Evolutionary conservation across 306 rosid genomes (phyloP), one percentile per base, ranked within the genome.

Genomic region (Chamaecrista fasciculata): DNA sequence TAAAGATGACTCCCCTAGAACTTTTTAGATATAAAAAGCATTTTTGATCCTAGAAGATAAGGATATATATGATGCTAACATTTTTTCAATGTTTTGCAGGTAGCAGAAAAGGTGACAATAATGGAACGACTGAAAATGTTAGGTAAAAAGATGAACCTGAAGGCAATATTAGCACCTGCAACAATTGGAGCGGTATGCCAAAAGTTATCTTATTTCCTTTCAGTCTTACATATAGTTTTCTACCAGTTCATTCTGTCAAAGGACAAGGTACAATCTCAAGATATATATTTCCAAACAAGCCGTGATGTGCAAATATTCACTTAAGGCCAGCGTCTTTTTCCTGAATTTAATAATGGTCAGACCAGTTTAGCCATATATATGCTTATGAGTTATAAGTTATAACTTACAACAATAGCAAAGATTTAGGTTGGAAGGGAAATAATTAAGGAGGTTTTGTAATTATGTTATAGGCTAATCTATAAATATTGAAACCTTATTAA

Each of bases 181-280:
- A 62, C 62, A 11, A 72, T 62, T 25, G 40, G 31, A 62, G 24
- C 53, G 33, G 77, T 72, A 72, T 21, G 49, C 31, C 53, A 33
- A 29, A 29, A 40, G n/a, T 9, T 8, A 14, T 47, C 14, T 26
- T 18, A 14, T 16, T 18, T 8, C 7, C 15, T 59, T 16, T 8
- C 7, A 19, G 8, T 28, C 33, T 56, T 5, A 11, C 25, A n/a
- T 53, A 11, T 40, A 2, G 15, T 12, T 11, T 11, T 40, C 16
- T 40, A 4, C 12, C 2, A 6, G 0, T 40, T 11, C 10, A 18
- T 12, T 56, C 2, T 26, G 62, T 56, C 20, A 10, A 15, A 49
- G 25, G 4, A 10, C 14, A 31, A 12, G n/a, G 20, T 10, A 33
- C 11, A 59, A 43, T 5, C 14, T 56, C 11, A 25, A 18, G 49